Percentiles rank a stretch among this genome's conserved stretches.
Evolutionary conservation across 2,329 filamentous ascomycete species (phyloP).

Genomic region (Aspergillus candidus): DNA sequence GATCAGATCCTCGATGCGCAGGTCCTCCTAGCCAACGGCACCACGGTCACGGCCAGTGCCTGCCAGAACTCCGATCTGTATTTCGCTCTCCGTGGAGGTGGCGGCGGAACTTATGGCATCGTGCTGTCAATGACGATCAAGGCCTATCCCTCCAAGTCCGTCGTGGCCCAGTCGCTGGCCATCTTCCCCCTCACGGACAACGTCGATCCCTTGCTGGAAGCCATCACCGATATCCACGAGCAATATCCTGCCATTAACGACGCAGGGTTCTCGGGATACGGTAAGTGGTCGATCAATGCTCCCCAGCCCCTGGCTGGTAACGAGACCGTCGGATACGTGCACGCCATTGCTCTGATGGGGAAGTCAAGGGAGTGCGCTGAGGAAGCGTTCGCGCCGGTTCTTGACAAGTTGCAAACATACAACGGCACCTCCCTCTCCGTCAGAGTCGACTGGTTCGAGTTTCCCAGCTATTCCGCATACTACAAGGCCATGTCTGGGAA

Average conservation of each 20-base stretch:
- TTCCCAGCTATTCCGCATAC: constrained; percentile 22
- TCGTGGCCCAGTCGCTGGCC: constrained; percentile 4
- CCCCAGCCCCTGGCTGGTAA: constrained; percentile 8
- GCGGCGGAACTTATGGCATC: constrained; percentile 11
- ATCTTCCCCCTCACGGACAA: constrained; percentile 1
- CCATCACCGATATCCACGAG: constrained; percentile 8
- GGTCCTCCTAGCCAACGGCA: constrained; percentile 6
- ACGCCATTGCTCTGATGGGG: constrained; percentile 11
- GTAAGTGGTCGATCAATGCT: constrained; percentile 10
- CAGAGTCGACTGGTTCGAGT: constrained; percentile 17
- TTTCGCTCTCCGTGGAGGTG: constrained; percentile 12
- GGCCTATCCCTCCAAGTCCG: constrained; percentile 6
- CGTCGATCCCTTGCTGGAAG: constrained; percentile 4
- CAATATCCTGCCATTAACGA: constrained; percentile 10
- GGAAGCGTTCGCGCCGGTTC: constrained; percentile 2
- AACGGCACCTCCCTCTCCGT: constrained; percentile 3
- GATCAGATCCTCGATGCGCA: constrained; percentile 6
- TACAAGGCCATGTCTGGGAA: constrained; percentile 23
- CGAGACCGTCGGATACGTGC: constrained; percentile 11
- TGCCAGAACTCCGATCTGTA: constrained; percentile 8
- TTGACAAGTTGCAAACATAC: constrained; percentile 4
- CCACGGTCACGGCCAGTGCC: constrained; percentile 1
- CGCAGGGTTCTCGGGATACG: constrained; percentile 14
- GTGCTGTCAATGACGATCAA: constrained; percentile 12
- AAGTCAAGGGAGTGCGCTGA: constrained; percentile 7